Evolutionary conservation across 306 rosid genomes (phyloP), one percentile per base, ranked within the genome.

Genomic region (Rubus idaeus): DNA sequence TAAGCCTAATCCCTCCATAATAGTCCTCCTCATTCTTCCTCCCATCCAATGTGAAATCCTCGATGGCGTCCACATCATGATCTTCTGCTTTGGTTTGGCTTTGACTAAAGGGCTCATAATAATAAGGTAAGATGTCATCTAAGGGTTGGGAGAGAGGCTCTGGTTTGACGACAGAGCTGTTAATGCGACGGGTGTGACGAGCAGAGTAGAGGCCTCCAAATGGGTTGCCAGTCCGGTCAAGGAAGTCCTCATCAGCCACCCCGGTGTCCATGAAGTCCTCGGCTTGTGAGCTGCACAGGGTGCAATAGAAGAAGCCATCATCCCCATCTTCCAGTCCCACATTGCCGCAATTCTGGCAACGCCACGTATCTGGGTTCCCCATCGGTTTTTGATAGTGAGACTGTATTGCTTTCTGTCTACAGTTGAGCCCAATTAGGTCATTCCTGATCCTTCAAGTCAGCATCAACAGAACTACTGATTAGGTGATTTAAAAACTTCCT

Each of bases 301-400:
- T 70, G 82, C 98, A 94, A 73, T 89, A 91, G 86, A 74, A 91
- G 86, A 75, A 85, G 71, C 98, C 98, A 21, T 90, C 96, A 0
- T 39, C 46, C 47, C 85, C 97, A 6, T 85, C 89, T 1, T 14
- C 46, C 10, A 85, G 74, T 30, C 91, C 94, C 16, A 75, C 73
- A 17, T 62, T 77, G 80, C 81, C 86, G 60, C 98, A 94, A 18
- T 53, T 49, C 40, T 80, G 83, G 79, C 98, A 94, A 1, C 73
- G 30, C 85, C 84, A 83, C 37, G 50, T 63, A 23, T 45, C 39
- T 18, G 81, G 37, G 58, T 84, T 80, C 39, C 52, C 85, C 91
- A 90, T 93, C 35, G 20, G 14, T 46, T 40, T 47, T 67, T 58
- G 11, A 76, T 47, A 63, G 73, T 75, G 44, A n/a, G 65, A 53